Conservation (phyloP, 139 green algal species). For the Dunaliella sp. region DNA sequence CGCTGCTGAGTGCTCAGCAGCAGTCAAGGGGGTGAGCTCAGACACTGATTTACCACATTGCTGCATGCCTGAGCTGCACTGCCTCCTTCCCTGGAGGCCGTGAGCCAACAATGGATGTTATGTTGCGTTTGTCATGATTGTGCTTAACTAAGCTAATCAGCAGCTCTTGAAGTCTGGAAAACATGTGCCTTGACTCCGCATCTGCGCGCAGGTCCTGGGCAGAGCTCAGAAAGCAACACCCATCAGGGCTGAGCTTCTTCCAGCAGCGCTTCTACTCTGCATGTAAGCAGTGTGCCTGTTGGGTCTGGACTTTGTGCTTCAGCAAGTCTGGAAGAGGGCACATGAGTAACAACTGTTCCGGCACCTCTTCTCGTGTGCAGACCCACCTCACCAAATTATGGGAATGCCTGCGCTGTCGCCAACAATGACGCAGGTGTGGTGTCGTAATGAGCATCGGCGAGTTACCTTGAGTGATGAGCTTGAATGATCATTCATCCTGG, state of each 20-base stretch:
- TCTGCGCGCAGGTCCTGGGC: too few species aligned
- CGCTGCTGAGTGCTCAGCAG: too few species aligned
- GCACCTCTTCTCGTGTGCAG: slow-evolving; percentile 20
- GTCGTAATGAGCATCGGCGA: neutral
- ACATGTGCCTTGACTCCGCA: too few species aligned
- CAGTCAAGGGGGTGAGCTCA: too few species aligned
- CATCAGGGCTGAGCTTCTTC: neutral
- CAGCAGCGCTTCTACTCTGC: neutral
- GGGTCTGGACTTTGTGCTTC: neutral
- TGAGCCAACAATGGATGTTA: too few species aligned
- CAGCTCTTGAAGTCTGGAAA: too few species aligned
- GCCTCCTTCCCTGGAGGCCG: too few species aligned
- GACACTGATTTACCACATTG: too few species aligned
- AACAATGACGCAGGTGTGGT: slow-evolving; percentile 82
- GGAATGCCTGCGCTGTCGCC: slow-evolving; percentile 87
- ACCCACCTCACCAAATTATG: slow-evolving; percentile 57
- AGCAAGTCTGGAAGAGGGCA: neutral
- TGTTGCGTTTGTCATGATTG: too few species aligned
- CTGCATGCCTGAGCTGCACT: too few species aligned
- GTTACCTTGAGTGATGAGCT: neutral
- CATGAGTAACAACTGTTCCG: neutral
- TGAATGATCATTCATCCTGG: neutral
- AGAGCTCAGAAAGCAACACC: neutral
- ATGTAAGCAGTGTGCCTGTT: neutral
- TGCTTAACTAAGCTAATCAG: too few species aligned